These are phyloP conservation scores for Begonia loranthoides DNA, from an alignment of 306 rosid species.

Conservation along the genomic window DNA sequence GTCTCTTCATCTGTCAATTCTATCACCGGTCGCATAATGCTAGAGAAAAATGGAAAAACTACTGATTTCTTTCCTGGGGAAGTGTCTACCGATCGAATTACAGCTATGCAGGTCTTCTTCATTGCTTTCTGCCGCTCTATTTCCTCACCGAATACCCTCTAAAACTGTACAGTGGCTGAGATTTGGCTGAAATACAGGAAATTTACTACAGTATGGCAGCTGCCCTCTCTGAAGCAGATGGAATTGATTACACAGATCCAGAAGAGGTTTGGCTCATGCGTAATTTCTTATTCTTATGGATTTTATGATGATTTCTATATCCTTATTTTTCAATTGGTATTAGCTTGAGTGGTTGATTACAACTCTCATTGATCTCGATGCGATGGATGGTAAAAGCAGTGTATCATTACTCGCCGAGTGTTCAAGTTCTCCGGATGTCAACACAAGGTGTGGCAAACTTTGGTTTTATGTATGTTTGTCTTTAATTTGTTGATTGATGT, in stretches of 20 bases:
- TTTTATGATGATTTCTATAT: conserved; percentile 7
- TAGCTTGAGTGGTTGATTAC: conserved; percentile 88
- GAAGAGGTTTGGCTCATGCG: conserved; percentile 60
- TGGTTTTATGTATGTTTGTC: not conserved
- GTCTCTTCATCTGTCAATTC: conserved; percentile 33
- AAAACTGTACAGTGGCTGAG: conserved; percentile 10
- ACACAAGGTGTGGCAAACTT: conserved; percentile 45
- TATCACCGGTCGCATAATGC: conserved; percentile 33
- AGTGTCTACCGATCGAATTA: conserved; percentile 50
- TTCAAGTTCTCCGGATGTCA: conserved; percentile 81
- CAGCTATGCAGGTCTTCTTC: conserved; percentile 63
- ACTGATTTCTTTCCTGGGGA: conserved; percentile 59
- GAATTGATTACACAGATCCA: conserved; percentile 89
- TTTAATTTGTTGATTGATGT: not conserved
- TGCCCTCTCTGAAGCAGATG: conserved; percentile 91
- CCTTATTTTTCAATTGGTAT: conserved; percentile 15
- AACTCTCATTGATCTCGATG: conserved; percentile 89
- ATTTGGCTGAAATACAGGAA: conserved; percentile 31
- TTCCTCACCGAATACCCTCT: conserved; percentile 5
- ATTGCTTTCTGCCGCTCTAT: conserved; percentile 1
- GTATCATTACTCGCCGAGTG: conserved; percentile 74
- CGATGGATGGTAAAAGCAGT: conserved; percentile 91
- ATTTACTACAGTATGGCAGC: conserved; percentile 93
- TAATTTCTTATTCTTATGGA: conserved; percentile 9
- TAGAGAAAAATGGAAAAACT: conserved; percentile 61